Evolutionary conservation across 331 rosid species (phyloP), one percentile per base, ranked within the genome.

Genomic region (Acacia pycnantha): DNA sequence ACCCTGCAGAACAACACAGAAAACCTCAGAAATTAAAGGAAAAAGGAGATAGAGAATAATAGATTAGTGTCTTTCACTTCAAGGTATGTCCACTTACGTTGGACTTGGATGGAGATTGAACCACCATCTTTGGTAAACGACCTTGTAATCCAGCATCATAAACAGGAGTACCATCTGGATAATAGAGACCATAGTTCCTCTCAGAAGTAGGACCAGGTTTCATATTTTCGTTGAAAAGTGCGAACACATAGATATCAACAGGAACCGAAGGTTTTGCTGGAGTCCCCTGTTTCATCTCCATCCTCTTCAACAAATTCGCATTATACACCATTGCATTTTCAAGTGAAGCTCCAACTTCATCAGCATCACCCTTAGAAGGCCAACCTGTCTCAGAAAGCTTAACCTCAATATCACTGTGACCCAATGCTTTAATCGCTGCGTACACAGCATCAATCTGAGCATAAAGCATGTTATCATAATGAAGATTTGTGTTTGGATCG

Each of bases 401-500:
- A 24, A 95, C 97, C 43, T 78, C 93, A 5, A 95, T 19, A 47
- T 91, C 89, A 0, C 81, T 81, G 68, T 87, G 92, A 13, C 98
- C 98, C 91, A 91, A 59, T 0, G 73, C 85, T 77, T 87, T 89
- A 33, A 95, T 95, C 2, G 98, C 98, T 1, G 90, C 81, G 71
- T 95, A 95, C 40, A 90, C 97, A 41, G 97, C 94, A 78, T 93
- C 97, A 27, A 95, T 83, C 79, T 95, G 98, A 78, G 98, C 98
- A 83, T 86, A 91, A 74, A 95, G 81, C 98, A 95, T 93, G 81
- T 95, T 95, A 72, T 91, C 93, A 68, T 95, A 95, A 31, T 93
- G 92, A 37, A 95, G 72, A 81, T 91, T 93, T 0, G 97, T 93
- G 7, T n/a, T 79, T 8, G 97, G 83, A 77, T 95, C 98, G 13